These are phyloP conservation scores for Papiliotrema fonsecae DNA, from an alignment of 1,284 basidiomycete species.

Conservation along the genomic window DNA sequence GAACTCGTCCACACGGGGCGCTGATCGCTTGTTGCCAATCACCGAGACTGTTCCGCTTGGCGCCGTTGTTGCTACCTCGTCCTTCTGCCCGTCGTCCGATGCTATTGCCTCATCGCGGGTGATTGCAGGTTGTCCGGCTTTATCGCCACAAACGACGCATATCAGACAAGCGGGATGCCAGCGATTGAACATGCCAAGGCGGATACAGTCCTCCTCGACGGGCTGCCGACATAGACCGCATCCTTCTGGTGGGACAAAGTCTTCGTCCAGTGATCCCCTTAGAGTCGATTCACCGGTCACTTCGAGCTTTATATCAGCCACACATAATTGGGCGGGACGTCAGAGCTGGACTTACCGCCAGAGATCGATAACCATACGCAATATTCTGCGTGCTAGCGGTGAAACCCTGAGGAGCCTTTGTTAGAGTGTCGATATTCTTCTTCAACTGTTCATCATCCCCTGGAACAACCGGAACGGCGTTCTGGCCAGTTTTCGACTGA, in stretches of 20 bases:
- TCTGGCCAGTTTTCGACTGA: constrained; percentile 7
- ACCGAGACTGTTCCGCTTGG: constrained; percentile 2
- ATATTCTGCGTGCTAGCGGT: constrained; percentile 68
- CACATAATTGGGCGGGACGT: neutral
- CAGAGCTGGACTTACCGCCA: constrained; percentile 53
- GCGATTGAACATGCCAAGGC: constrained; percentile 85
- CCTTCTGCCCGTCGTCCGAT: constrained; percentile 24
- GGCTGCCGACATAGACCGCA: constrained; percentile 84
- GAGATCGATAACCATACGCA: constrained; percentile 76
- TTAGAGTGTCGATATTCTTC: constrained; percentile 37
- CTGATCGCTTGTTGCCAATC: constrained; percentile 55
- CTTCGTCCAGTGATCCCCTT: constrained; percentile 42
- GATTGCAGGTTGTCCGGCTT: constrained; percentile 59
- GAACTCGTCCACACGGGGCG: constrained; percentile 72
- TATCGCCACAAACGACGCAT: constrained; percentile 73
- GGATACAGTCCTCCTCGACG: constrained; percentile 94
- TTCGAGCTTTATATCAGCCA: constrained; percentile 54
- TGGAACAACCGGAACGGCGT: constrained; percentile 4
- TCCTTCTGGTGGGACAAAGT: constrained; percentile 60
- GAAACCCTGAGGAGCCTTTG: constrained; percentile 39
- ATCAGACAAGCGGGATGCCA: constrained; percentile 94
- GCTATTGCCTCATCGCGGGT: constrained; percentile 2
- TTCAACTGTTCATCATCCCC: constrained; percentile 37
- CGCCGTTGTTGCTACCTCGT: constrained; percentile 10
- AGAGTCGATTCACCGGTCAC: constrained; percentile 83